A percentile compares a stretch with the other conserved stretches of the same genome.
phyloP scores from a whole-genome alignment of 1,284 basidiomycete species.

The Cutaneotrichosporon cavernicola region DNA sequence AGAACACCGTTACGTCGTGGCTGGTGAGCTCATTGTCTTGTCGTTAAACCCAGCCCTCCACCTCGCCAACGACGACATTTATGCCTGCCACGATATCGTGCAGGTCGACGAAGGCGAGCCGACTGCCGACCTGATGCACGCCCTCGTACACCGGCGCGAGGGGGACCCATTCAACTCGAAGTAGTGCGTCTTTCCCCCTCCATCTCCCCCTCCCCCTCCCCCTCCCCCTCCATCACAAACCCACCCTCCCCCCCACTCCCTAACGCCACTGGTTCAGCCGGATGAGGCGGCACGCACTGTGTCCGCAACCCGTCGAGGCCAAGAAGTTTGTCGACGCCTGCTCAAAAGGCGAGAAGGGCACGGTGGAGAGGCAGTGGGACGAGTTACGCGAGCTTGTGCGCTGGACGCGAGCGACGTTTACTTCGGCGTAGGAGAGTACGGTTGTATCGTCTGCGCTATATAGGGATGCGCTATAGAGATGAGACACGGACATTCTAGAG shows the following conservation, averaged over 20 bases:
- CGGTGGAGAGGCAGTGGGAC: constrained; percentile 45
- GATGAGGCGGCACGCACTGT: constrained; percentile 38
- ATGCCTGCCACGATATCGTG: constrained; percentile 45
- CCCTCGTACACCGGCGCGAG: constrained; percentile 49
- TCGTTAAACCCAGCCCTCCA: constrained; percentile 38
- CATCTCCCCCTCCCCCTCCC: not conserved
- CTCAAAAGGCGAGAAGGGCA: constrained; percentile 27
- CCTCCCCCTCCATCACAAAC: not conserved
- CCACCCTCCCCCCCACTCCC: not conserved
- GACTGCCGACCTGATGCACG: constrained; percentile 49
- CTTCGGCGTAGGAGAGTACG: not conserved
- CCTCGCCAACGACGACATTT: constrained; percentile 52
- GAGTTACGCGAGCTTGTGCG: constrained; percentile 44
- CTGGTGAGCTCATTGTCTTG: constrained; percentile 30
- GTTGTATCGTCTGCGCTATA: not conserved
- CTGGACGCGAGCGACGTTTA: constrained; percentile 43
- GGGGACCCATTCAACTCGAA: constrained; percentile 54
- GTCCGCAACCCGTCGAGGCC: constrained; percentile 29
- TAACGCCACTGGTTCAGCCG: constrained; percentile 41
- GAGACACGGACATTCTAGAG: no score
- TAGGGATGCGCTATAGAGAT: no score
- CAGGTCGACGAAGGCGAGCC: constrained; percentile 45
- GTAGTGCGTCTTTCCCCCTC: constrained; percentile 35
- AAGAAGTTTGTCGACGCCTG: constrained; percentile 49
- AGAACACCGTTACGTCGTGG: constrained; percentile 41